Base-by-base conservation (phyloP, 129 eudicot genomes). In the Cynara cardunculus region DNA sequence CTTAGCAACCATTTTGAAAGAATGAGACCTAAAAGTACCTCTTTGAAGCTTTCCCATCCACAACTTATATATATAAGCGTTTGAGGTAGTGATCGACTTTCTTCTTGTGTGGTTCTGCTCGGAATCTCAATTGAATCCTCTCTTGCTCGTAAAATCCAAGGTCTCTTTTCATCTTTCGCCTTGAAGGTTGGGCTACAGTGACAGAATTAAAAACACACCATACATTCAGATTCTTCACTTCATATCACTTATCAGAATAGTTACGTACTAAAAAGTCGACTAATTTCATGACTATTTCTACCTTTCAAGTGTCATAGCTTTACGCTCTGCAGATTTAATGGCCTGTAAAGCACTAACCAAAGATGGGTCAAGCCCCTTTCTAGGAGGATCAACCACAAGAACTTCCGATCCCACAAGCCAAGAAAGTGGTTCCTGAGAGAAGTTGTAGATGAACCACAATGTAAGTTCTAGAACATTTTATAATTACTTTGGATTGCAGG, bases 341-440 rank as follows among this genome's bases (percentile, higher is more conserved):
- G 85, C 71, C 73, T 82, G 89, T 46, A 95, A 83, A 59, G 90
- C 89, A 76, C 82, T 69, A 56, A 92, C 75, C 82, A 95, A 78
- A 71, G 97, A 85, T 41, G 87, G 93, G 84, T 95, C 97, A 69
- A 95, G 88, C 78, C 99, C 99, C 74, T 95, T 95, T 75, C 99
- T 89, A 41, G 99, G 99, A 81, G 99, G 99, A 76, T 95, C 99
- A 86, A 95, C 99, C 82, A 95, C 94, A 65, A 95, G 89, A 79
- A 95, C 96, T 69, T 95, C 99, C 24, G 97, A 92, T 49, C 99
- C 99, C 86, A 89, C 83, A 24, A 95, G 89, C 97, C 99, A 95
- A 74, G 97, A 89, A 75, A 89, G 90, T 79, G 99, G 97, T 35
- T 90, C 97, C 99, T 95, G 90, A 78, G 41, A 75, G 18, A 87